These are phyloP conservation scores for Pelargonium myrrhifolium DNA, from an alignment of 441 rosid genomes.

Conservation along the genomic window DNA sequence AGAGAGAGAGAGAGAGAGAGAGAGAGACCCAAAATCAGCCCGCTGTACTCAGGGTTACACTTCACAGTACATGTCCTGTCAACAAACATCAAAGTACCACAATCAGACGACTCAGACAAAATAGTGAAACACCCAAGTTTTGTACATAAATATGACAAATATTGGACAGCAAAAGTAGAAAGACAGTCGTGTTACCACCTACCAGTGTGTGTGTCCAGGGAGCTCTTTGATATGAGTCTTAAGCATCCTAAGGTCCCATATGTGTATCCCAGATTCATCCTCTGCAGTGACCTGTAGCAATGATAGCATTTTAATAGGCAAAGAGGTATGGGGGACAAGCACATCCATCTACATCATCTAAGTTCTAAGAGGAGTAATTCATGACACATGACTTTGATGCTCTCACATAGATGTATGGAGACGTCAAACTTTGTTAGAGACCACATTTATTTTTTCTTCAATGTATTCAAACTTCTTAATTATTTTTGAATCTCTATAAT, in stretches of 20 bases:
- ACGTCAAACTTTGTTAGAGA: too few relatives aligned
- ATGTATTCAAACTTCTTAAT: neutral
- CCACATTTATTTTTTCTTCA: neutral
- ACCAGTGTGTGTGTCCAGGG: constrained; percentile 94
- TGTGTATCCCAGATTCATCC: constrained; percentile 75
- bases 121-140: constrained; percentile 18
- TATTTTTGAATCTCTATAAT: neutral
- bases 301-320: constrained; percentile 8
- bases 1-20: constrained; percentile 30
- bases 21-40: constrained; percentile 64
- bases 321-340: neutral
- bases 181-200: constrained; percentile 1
- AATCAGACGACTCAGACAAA: constrained; percentile 15
- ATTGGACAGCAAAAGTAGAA: neutral
- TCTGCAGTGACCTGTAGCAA: constrained; percentile 68
- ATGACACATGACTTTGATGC: neutral
- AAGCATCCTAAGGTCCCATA: constrained; percentile 88
- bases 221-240: constrained; percentile 64
- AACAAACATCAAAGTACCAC: constrained; percentile 21
- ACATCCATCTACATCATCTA: neutral
- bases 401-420: neutral
- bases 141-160: constrained; percentile 15
- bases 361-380: neutral
- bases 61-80: constrained; percentile 91
- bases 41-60: constrained; percentile 81